phyloP scores from a whole-genome alignment of 2,329 filamentous ascomycete species.

The Thermoascus crustaceus region DNA sequence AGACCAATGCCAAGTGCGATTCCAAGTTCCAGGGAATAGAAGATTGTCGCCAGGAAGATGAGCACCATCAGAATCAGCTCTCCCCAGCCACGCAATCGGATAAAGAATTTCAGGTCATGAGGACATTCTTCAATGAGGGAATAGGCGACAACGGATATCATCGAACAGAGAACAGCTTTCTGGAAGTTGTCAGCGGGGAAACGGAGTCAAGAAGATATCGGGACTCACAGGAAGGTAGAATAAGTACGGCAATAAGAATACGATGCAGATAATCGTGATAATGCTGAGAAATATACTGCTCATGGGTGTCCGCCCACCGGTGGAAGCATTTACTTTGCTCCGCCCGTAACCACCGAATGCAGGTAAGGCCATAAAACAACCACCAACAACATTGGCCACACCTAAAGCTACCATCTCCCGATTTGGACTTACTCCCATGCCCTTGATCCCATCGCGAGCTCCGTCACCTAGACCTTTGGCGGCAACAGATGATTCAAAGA shows the following conservation, averaged over 20 bases:
- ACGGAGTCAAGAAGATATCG: neutral
- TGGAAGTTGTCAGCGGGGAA: constrained; percentile 27
- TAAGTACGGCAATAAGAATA: constrained; percentile 81
- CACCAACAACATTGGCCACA: constrained; percentile 80
- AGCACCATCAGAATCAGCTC: constrained; percentile 81
- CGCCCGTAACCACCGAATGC: constrained; percentile 93
- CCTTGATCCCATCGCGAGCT: constrained; percentile 59
- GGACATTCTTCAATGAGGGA: constrained; percentile 93
- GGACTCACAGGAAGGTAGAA: constrained; percentile 83
- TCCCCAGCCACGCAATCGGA: constrained; percentile 73
- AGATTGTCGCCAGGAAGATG: constrained; percentile 86
- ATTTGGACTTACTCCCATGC: constrained; percentile 80
- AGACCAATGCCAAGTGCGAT: constrained; percentile 91
- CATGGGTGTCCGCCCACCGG: constrained; percentile 88
- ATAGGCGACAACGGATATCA: constrained; percentile 93
- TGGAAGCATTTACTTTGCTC: constrained; percentile 90
- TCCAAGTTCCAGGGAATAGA: constrained; percentile 87
- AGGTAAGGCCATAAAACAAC: constrained; percentile 85
- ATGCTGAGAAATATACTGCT: constrained; percentile 79
- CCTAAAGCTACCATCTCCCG: constrained; percentile 88
- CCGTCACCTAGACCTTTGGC: constrained; percentile 73
- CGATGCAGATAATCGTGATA: constrained; percentile 71
- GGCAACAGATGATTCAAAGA: constrained; percentile 94
- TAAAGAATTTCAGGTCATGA: constrained; percentile 84
- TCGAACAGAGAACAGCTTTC: constrained; percentile 88